Percentiles rank a stretch among this genome's conserved stretches.
Evolutionary conservation across 441 rosid genomes (phyloP).

Genomic region (Kokia cookei): DNA sequence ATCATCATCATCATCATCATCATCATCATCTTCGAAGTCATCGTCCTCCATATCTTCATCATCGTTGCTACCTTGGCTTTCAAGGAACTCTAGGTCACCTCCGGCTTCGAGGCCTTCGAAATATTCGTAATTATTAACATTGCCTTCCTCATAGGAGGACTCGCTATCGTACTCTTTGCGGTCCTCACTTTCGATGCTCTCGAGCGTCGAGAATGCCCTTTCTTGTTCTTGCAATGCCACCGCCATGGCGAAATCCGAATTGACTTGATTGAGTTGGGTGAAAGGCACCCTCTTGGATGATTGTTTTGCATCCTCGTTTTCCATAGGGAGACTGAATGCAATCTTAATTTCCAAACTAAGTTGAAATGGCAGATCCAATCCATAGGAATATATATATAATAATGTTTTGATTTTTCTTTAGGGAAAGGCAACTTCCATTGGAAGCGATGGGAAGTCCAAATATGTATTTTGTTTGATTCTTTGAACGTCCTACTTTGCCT

Average conservation of each 20-base stretch:
- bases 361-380: not conserved
- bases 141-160: conserved; percentile 13
- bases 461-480: not conserved
- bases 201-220: conserved; percentile 14
- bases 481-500: not conserved
- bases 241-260: conserved; percentile 47
- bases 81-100: not conserved
- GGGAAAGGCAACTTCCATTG: conserved; percentile 27
- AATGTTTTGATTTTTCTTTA: conserved; percentile 23
- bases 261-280: conserved; percentile 33
- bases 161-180: not conserved
- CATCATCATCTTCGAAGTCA: conserved; percentile 14
- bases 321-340: conserved; percentile 3
- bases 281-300: conserved; percentile 30
- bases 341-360: not conserved
- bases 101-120: conserved; percentile 28
- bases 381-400: not conserved
- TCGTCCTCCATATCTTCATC: not conserved
- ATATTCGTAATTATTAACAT: conserved; percentile 30
- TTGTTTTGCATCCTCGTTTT: conserved; percentile 30
- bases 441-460: conserved; percentile 30
- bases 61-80: not conserved
- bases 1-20: conserved; percentile 36
- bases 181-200: conserved; percentile 35
- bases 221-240: conserved; percentile 42